These are phyloP conservation scores for Roridomyces roridus DNA, from an alignment of 768 basidiomycete species.

Conservation along the genomic window DNA sequence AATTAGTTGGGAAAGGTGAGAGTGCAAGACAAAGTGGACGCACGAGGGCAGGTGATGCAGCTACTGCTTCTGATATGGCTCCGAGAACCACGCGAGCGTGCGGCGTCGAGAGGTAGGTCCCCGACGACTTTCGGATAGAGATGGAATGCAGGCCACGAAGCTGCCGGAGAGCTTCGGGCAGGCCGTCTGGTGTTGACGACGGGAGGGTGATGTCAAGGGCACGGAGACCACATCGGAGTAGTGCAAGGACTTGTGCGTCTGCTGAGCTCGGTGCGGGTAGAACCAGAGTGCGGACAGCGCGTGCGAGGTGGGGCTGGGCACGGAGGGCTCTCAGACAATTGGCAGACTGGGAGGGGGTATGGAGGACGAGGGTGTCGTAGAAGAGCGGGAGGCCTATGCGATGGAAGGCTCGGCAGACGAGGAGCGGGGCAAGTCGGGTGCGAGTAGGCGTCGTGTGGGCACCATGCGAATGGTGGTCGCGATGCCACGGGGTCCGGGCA, in stretches of 20 bases:
- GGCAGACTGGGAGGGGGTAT: conserved; percentile 43
- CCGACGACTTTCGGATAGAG: conserved; percentile 55
- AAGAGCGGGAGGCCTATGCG: conserved; percentile 65
- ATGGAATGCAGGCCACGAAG: conserved; percentile 49
- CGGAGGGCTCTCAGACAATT: conserved; percentile 46
- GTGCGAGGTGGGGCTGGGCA: conserved; percentile 42
- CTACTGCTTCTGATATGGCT: conserved; percentile 51
- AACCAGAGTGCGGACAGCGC: conserved; percentile 47
- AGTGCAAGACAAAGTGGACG: conserved; percentile 27
- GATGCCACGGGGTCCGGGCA: conserved; percentile 31
- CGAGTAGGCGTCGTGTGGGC: conserved; percentile 1
- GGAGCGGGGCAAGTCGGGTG: conserved; percentile 48
- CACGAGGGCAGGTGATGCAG: conserved; percentile 53
- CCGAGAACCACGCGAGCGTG: conserved; percentile 51
- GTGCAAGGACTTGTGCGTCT: conserved; percentile 43
- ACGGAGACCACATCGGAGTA: conserved; percentile 28
- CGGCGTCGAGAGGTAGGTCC: conserved; percentile 61
- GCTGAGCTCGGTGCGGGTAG: conserved; percentile 47
- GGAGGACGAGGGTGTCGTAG: conserved; percentile 58
- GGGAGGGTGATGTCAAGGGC: conserved; percentile 44
- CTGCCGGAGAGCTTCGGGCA: conserved; percentile 47
- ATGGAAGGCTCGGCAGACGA: conserved; percentile 56
- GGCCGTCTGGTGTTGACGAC: conserved; percentile 34
- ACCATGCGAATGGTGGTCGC: conserved; percentile 22
- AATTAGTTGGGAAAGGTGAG: background rate